Base-by-base conservation (phyloP, 2,329 filamentous ascomycete genomes). In the Xylariales sp. region DNA sequence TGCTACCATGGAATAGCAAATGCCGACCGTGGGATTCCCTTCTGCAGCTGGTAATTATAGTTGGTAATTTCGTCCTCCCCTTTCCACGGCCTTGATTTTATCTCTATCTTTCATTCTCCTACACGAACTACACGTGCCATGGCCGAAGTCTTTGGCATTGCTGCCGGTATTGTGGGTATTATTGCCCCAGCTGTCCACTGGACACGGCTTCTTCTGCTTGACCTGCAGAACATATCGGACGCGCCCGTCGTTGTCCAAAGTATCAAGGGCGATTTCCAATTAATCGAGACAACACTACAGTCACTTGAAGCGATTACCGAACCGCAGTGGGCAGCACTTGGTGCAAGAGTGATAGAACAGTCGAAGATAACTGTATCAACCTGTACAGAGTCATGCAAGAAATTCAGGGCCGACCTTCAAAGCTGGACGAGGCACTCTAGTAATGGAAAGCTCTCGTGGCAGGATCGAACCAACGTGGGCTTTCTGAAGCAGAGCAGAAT, bases 361-460 rank as follows among this genome's bases (percentile, higher is more conserved):
- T 63, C 52, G 9, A 49, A 63, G 28, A 46, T 8, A 41, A 63
- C 45, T 53, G 10, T 56, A 18, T 30, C 12, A 12, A 32, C 52
- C 34, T 63, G 61, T 32, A 30, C 18, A 4, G 18, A 63, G 34
- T 63, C 43, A 28, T 63, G 61, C 32, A n/a, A 57, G 9, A 63
- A 56, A 39, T 63, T 63, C 52, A 34, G 30, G 5, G 41, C 41
- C 43, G 52, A 63, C 41, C 43, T 63, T 50, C 43, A 32, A 16
- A 10, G 18, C n/a, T 63, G 52, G 52, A 63, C 52, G 23, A 55
- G 41, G 32, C 52, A 63, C 14, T 63, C 59, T 9, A 48, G 50
- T 16, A 16, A 48, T 28, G 59, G 59, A 18, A 54, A 46, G n/a
- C 50, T 62, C 16, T 45, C 39, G 23, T 54, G 36, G 49, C 59